Evolutionary conservation across 371 early-diverging fungal species (phyloP).

Genomic region (Basidiobolus meristosporus): DNA sequence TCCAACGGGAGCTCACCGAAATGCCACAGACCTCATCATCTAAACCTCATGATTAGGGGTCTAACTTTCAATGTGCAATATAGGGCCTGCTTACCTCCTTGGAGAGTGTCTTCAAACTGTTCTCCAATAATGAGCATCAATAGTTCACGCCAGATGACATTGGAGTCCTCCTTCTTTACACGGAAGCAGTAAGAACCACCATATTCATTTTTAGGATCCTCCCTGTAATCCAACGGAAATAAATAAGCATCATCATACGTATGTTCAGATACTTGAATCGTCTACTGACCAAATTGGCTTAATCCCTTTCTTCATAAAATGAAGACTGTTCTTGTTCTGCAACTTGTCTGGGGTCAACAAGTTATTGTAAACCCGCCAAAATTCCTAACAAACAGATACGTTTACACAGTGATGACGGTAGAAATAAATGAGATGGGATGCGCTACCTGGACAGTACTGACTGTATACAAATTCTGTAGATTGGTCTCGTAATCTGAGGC

Average conservation of each 20-base stretch:
- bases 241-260: conserved; percentile 6
- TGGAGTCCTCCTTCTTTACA: conserved; percentile 27
- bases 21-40: conserved; percentile 37
- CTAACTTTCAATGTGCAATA: background rate
- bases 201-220: conserved; percentile 52
- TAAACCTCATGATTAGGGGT: conserved; percentile 1
- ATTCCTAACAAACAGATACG: conserved; percentile 1
- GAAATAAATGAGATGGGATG: background rate
- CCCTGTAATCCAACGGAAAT: conserved; percentile 55
- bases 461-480: conserved; percentile 27
- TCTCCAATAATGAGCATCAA: conserved; percentile 35
- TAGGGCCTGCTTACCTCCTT: conserved; percentile 8
- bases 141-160: conserved; percentile 28
- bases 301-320: conserved; percentile 6
- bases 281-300: conserved; percentile 15
- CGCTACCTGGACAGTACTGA: conserved; percentile 38
- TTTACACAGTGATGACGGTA: background rate
- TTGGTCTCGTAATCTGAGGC: conserved; percentile 33
- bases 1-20: conserved; percentile 31
- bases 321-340: conserved; percentile 4
- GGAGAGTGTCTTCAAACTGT: conserved; percentile 25
- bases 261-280: conserved; percentile 20
- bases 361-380: conserved; percentile 9
- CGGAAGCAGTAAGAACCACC: conserved; percentile 57
- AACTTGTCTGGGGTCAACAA: conserved; percentile 6